Percentiles rank a stretch among this genome's conserved stretches.
phyloP scores from a whole-genome alignment of 2,329 filamentous ascomycete genomes.

The Fusarium liriodendri region DNA sequence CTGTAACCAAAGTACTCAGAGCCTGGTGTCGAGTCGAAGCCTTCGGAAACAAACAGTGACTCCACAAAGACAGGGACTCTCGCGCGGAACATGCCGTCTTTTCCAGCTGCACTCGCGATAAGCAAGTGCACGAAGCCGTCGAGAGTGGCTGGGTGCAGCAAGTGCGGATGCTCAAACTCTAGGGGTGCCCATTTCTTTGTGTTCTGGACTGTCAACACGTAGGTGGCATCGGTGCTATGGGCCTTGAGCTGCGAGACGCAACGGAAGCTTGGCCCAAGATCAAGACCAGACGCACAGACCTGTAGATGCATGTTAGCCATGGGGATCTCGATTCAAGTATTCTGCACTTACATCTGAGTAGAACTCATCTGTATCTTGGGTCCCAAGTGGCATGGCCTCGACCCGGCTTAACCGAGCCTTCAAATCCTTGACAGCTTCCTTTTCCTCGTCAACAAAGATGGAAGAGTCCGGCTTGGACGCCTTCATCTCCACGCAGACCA shows the following conservation, averaged over 20 bases:
- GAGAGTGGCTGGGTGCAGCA: background rate
- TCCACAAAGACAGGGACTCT: background rate
- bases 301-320: background rate
- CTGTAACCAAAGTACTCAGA: background rate
- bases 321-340: background rate
- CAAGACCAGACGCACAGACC: background rate
- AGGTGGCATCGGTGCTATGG: background rate
- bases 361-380: background rate
- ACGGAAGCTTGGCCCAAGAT: background rate
- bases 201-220: background rate
- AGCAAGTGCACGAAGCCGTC: background rate
- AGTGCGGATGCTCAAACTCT: background rate
- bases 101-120: background rate
- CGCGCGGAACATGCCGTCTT: background rate
- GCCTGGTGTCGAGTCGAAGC: background rate
- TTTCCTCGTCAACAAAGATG: background rate
- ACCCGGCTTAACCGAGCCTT: background rate
- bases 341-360: background rate
- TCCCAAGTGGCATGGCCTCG: background rate
- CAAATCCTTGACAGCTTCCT: background rate
- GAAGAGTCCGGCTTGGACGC: background rate
- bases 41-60: background rate
- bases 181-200: background rate
- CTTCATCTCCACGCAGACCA: background rate
- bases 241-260: background rate